Evolutionary conservation across 441 rosid genomes (phyloP).

Genomic region (Dalechampia spathulata): DNA sequence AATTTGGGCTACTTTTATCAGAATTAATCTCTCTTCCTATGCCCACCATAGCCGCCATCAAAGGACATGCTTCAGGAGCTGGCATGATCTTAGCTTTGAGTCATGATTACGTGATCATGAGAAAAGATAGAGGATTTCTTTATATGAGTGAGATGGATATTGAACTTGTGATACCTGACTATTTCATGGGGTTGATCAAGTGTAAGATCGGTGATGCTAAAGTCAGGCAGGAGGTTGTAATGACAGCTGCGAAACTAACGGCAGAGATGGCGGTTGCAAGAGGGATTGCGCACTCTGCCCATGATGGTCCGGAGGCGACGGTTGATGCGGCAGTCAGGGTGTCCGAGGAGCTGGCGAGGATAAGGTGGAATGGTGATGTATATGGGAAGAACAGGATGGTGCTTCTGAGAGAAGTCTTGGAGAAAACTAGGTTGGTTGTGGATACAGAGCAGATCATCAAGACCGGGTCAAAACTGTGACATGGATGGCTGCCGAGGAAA

Average conservation of each 20-base stretch:
- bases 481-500: too few species aligned
- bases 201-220: constrained; percentile 33
- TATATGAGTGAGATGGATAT: constrained; percentile 72
- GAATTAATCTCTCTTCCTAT: constrained; percentile 62
- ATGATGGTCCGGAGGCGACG: constrained; percentile 40
- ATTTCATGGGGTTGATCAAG: constrained; percentile 35
- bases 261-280: constrained; percentile 34
- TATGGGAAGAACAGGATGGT: constrained; percentile 42
- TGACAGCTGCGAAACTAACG: constrained; percentile 47
- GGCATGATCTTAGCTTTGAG: constrained; percentile 49
- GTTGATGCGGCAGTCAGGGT: constrained; percentile 36
- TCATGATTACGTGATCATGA: constrained; percentile 62
- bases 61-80: constrained; percentile 63
- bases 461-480: too few species aligned
- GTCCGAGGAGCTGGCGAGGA: constrained; percentile 33
- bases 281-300: constrained; percentile 38
- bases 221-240: constrained; percentile 32
- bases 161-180: constrained; percentile 27
- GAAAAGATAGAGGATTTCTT: constrained; percentile 57
- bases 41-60: constrained; percentile 68
- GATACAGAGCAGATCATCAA: too few species aligned
- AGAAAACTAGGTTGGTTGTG: constrained; percentile 24
- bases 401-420: constrained; percentile 29
- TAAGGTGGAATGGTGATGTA: constrained; percentile 43
- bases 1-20: constrained; percentile 32